Evolutionary conservation across 371 early-diverging fungal species (phyloP).

Genomic region (Mucor plumbeus): DNA sequence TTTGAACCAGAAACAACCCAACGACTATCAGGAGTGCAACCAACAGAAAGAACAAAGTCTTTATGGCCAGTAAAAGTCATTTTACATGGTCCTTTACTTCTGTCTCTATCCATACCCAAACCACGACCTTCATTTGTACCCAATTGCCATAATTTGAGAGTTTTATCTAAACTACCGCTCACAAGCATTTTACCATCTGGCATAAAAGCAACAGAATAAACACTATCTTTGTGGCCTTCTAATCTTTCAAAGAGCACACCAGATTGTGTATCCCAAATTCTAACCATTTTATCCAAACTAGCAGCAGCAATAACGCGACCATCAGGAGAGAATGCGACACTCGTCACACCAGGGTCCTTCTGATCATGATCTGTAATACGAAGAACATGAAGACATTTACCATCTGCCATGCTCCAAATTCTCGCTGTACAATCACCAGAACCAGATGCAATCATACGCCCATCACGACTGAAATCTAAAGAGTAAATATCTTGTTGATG

Average conservation of each 20-base stretch:
- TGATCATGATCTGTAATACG: conserved; percentile 75
- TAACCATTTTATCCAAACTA: conserved; percentile 87
- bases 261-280: conserved; percentile 86
- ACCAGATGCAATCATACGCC: conserved; percentile 88
- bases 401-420: conserved; percentile 85
- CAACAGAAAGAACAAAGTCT: conserved; percentile 97
- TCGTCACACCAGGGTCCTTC: conserved; percentile 93
- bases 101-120: conserved; percentile 33
- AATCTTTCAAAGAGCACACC: conserved; percentile 81
- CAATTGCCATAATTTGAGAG: conserved; percentile 93
- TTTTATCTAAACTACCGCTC: conserved; percentile 92
- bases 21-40: conserved; percentile 88
- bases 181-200: conserved; percentile 89
- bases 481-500: conserved; percentile 96
- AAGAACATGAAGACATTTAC: conserved; percentile 71
- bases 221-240: conserved; percentile 93
- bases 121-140: conserved; percentile 37
- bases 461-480: conserved; percentile 92
- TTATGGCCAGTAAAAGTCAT: conserved; percentile 64
- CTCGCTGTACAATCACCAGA: conserved; percentile 90
- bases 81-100: conserved; percentile 51
- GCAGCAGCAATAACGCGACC: conserved; percentile 75
- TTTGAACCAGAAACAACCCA: conserved; percentile 96
- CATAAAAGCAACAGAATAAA: conserved; percentile 93
- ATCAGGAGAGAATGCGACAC: conserved; percentile 86